Base-by-base conservation (phyloP, 345 rosid species). In the Trapa bicornis region DNA sequence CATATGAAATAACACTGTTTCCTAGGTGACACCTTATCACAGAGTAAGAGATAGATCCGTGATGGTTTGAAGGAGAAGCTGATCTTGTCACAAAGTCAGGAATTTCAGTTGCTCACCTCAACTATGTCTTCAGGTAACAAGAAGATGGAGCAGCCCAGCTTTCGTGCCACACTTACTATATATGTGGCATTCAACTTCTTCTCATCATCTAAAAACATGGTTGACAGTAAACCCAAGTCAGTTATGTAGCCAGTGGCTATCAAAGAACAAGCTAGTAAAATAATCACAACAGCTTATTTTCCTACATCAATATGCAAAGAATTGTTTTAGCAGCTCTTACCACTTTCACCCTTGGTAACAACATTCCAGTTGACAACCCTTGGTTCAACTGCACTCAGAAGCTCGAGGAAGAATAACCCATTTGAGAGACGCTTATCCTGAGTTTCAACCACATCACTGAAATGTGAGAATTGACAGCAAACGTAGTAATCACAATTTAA, bases 281-380 rank as follows among this genome's bases (percentile, higher is more conserved):
- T n/a, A 54, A 58, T 58, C 10, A 58, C 11, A 1, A 58, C 15
- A 1, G 5, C 16, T 15, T 2, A 1, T 11, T 1, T 57, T 57
- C 37, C 6, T 58, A 33, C 6, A 58, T 33, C 5, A 58, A 58
- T 58, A 58, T 58, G 36, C 33, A 54, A n/a, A 54, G 33, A 54
- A 54, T 35, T 35, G 37, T 9, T 58, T 13, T 37, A 53, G 47
- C 42, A 67, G 6, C 14, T 52, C 82, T 53, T 82, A 90, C 99
- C 96, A 11, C 76, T 87, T 86, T 87, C 89, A 48, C 97, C 99
- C 86, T 85, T 94, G 67, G 99, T 88, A 71, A 91, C 96, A 67
- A 94, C 91, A 70, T 89, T 94, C 92, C 96, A 94, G 64, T 94
- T 94, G 41, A 94, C 96, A 67, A 91, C 96, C 81, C 99, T 86